Base-by-base conservation (phyloP, 225 moss, liverwort and hornwort species). In the Takakia lepidozioides region DNA sequence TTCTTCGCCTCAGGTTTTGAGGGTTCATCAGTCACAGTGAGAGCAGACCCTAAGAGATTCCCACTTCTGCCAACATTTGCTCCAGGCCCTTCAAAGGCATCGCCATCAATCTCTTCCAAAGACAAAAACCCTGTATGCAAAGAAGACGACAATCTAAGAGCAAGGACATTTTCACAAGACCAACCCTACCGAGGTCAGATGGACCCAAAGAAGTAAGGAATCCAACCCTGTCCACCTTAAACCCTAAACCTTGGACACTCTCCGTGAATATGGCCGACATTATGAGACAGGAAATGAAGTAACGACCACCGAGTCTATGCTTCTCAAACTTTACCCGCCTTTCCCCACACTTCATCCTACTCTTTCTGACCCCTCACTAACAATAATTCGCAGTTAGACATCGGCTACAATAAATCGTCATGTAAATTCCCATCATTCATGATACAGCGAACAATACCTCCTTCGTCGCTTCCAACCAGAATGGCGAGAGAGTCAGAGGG, bases 81-180 rank as follows among this genome's bases (percentile, higher is more conserved):
- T 22, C 17, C 28, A 22, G 55, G 45, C 10, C 61, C 61, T 9
- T 60, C 46, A 44, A 64, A 76, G 13, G 61, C 54, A 28, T 75
- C 74, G 4, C 72, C 82, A 19, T 86, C 86, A n/a, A 86, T 27
- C 59, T 86, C 86, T 58, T 79, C 82, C 3, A 82, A 61, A 15
- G 86, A 82, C 59, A 86, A 42, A 41, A 86, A 86, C 9, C 85
- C 72, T 79, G 63, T 28, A 26, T 4, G 27, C 10, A 13, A 24
- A 22, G 20, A 22, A 10, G n/a, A n/a, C n/a, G n/a, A n/a, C n/a
- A n/a, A n/a, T n/a, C n/a, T n/a, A n/a, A n/a, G n/a, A n/a, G n/a
- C n/a, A n/a, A n/a, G n/a, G n/a, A n/a, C n/a, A n/a, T n/a, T n/a
- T n/a, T n/a, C n/a, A n/a, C n/a, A n/a, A n/a, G n/a, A n/a, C n/a